Conservation (phyloP, 345 rosid genomes). For the Toxicodendron radicans region DNA sequence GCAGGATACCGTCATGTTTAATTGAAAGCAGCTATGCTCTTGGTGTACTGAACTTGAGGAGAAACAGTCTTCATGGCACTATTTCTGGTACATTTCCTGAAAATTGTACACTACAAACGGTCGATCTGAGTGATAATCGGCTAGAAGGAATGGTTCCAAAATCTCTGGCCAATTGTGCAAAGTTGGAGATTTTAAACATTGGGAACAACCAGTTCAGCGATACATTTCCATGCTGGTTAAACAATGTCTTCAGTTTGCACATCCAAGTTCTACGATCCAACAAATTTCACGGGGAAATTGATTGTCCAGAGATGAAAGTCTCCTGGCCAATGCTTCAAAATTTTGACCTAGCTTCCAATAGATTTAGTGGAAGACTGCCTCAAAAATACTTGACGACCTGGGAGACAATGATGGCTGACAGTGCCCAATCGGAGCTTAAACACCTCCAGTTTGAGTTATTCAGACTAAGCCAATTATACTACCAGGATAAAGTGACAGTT, state of each 20-base stretch:
- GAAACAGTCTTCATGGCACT: conserved; percentile 24
- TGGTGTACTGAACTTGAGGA: conserved; percentile 23
- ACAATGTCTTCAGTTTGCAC: conserved; percentile 21
- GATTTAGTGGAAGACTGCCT: conserved; percentile 22
- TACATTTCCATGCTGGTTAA: conserved; percentile 23
- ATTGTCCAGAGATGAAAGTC: conserved; percentile 13
- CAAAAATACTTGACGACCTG: conserved; percentile 19
- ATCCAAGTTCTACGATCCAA: conserved; percentile 6
- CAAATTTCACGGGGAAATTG: conserved; percentile 10
- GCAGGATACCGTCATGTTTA: no score
- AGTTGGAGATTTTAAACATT: conserved; percentile 38
- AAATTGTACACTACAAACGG: no score
- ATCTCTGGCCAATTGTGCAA: conserved; percentile 21
- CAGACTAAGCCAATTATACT: background rate
- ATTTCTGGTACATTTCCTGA: conserved; percentile 20
- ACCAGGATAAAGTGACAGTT: conserved; percentile 40
- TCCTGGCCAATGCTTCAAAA: conserved; percentile 14
- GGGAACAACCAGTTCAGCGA: conserved; percentile 38
- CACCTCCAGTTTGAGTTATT: conserved; percentile 24
- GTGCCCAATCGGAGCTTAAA: background rate
- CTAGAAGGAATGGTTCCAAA: conserved; percentile 23
- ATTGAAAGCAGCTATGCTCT: no score
- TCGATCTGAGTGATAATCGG: conserved; percentile 26
- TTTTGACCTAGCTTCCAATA: no score
- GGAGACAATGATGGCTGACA: conserved; percentile 37